Base-by-base conservation (phyloP, 129 eudicot genomes). In the Escallonia herrerae region DNA sequence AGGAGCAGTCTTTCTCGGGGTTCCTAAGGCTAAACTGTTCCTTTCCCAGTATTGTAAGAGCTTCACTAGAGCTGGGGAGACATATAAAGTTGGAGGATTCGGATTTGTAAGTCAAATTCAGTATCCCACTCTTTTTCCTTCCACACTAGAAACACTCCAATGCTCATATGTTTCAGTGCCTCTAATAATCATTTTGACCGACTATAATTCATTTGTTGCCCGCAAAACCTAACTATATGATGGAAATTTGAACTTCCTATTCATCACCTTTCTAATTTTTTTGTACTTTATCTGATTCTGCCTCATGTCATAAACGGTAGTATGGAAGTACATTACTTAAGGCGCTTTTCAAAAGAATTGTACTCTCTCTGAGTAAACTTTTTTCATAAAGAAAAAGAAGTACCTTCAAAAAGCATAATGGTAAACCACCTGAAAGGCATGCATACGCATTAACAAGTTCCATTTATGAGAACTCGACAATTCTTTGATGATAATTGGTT, bases 31-130 rank as follows among this genome's bases (percentile, higher is more conserved):
- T 22, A 82, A 82, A 74, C 73, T 86, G 2, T 82, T 86, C 71
- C 71, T 86, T 42, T 74, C 94, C 58, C 80, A 77, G 12, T 76
- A 86, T 52, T 82, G 86, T 81, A 79, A 53, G 52, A 82, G 81
- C 56, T 79, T 74, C 44, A 66, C 62, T 3, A 74, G 69, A 62
- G 75, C 79, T 7, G 85, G 91, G 33, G 76, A 79, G 41, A 79
- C 75, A n/a, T 85, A 68, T 67, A 76, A 79, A 72, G 73, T 78
- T 65, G 90, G 86, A 60, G 90, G 90, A 40, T 84, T 43, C 8
- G 86, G 90, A 72, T 84, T 67, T 39, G 90, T 84, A 72, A 81
- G 75, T 68, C 43, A 8, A n/a, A 51, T n/a, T 55, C 7, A 0
- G 45, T 38, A 6, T 42, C 56, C 11, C 40, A 10, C 46, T 15